Percentiles rank a stretch among this genome's conserved stretches.
Conservation (phyloP, 345 rosid genomes). For the Sonneratia caseolaris region DNA sequence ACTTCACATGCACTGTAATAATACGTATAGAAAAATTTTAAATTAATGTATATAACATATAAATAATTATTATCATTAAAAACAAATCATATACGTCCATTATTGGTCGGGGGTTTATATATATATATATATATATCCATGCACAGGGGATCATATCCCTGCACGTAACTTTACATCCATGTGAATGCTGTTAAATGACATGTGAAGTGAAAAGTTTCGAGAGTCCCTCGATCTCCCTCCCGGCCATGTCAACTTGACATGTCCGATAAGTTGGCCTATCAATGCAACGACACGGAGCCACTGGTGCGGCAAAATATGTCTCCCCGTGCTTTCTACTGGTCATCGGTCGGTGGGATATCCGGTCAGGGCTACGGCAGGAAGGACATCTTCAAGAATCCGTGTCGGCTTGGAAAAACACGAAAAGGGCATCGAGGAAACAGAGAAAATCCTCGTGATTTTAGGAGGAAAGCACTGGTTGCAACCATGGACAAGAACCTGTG, state of each 20-base stretch:
- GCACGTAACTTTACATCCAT: neutral
- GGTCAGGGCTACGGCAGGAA: too few species aligned
- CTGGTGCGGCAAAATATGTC: neutral
- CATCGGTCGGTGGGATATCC: neutral
- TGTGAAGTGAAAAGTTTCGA: neutral
- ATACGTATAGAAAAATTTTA: neutral
- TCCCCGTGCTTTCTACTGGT: neutral
- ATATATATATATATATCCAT: neutral
- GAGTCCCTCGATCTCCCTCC: neutral
- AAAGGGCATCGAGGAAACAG: too few species aligned
- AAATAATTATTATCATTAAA: neutral
- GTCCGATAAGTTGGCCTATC: neutral
- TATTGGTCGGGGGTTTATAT: neutral
- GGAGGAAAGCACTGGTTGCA: too few species aligned
- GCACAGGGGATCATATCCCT: neutral
- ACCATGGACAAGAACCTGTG: too few species aligned
- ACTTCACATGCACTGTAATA: conserved; percentile 6
- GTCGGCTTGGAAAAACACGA: too few species aligned
- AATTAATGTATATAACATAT: neutral
- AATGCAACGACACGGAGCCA: neutral
- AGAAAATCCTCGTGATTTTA: too few species aligned
- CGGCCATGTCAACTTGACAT: neutral
- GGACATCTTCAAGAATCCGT: too few species aligned
- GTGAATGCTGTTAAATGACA: conserved; percentile 1
- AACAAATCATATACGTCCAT: neutral